Evolutionary conservation across 2,329 filamentous ascomycete species (phyloP).

Genomic region (Lizonia empirigonia): DNA sequence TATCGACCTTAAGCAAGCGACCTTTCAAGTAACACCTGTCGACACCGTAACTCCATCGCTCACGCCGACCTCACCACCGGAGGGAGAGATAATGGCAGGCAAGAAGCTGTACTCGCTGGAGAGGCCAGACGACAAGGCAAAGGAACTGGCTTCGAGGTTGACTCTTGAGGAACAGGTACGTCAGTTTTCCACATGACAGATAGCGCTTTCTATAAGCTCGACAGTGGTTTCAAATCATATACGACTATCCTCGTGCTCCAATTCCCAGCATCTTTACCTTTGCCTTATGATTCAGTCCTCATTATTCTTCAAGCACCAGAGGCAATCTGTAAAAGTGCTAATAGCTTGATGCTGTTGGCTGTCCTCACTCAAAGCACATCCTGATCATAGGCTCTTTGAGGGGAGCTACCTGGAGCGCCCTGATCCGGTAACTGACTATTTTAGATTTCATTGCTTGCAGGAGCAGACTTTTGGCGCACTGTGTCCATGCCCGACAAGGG

Average conservation of each 20-base stretch:
- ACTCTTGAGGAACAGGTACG: slow-evolving; percentile 49
- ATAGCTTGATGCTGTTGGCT: not conserved
- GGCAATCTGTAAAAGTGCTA: not conserved
- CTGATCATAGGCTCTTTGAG: not conserved
- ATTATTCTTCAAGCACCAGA: not conserved
- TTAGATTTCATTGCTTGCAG: slow-evolving; percentile 51
- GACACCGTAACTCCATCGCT: slow-evolving; percentile 33
- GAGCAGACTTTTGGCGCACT: slow-evolving; percentile 73
- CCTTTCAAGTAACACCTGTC: slow-evolving; percentile 39
- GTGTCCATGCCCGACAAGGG: slow-evolving; percentile 64
- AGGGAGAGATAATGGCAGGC: slow-evolving; percentile 38
- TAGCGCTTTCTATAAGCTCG: not conserved
- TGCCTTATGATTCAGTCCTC: not conserved
- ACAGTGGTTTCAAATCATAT: not conserved
- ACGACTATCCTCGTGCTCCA: not conserved
- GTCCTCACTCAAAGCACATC: not conserved
- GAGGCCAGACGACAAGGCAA: slow-evolving; percentile 43
- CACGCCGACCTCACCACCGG: slow-evolving; percentile 34
- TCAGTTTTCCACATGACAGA: slow-evolving; percentile 7
- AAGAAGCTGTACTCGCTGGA: slow-evolving; percentile 42
- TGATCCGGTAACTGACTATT: slow-evolving; percentile 27
- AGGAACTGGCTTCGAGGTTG: slow-evolving; percentile 44
- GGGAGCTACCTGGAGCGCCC: not conserved
- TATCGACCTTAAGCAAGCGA: slow-evolving; percentile 42
- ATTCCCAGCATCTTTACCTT: not conserved